These are phyloP conservation scores for Hyphodiscus hymeniophilus DNA, from an alignment of 495 filamentous ascomycete species.

Conservation along the genomic window DNA sequence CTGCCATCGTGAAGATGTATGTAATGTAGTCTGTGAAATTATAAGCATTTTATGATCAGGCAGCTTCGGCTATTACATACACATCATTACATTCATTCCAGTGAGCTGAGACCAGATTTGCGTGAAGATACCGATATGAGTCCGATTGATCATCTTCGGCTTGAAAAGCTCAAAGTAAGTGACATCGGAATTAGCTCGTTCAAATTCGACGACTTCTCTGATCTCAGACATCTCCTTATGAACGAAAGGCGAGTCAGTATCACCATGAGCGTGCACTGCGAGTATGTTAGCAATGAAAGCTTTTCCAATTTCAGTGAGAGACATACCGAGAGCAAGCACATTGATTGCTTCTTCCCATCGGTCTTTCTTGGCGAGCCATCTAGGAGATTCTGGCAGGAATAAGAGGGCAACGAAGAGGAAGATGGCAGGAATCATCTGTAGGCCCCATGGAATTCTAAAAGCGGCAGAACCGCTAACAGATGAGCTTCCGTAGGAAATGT, in stretches of 20 bases:
- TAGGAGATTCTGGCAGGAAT: slow-evolving; percentile 62
- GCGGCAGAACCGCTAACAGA: slow-evolving; percentile 52
- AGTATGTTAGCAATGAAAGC: neutral
- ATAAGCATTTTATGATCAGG: slow-evolving; percentile 6
- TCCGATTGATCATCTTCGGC: slow-evolving; percentile 66
- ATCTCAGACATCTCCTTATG: slow-evolving; percentile 62
- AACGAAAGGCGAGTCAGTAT: slow-evolving; percentile 54
- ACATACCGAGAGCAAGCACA: slow-evolving; percentile 44
- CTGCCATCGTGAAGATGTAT: slow-evolving; percentile 69
- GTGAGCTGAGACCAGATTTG: slow-evolving; percentile 83
- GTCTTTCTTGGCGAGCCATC: slow-evolving; percentile 68
- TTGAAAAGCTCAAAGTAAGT: slow-evolving; percentile 63
- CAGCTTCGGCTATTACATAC: slow-evolving; percentile 27
- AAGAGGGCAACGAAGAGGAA: slow-evolving; percentile 54
- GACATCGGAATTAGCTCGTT: slow-evolving; percentile 51
- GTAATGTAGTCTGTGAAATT: slow-evolving; percentile 33
- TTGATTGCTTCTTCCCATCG: slow-evolving; percentile 61
- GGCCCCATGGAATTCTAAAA: slow-evolving; percentile 69
- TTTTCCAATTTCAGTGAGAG: neutral
- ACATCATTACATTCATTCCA: slow-evolving; percentile 85
- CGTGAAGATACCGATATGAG: slow-evolving; percentile 65
- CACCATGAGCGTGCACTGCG: slow-evolving; percentile 55
- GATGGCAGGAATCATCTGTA: slow-evolving; percentile 66
- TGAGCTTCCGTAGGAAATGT: slow-evolving; percentile 68
- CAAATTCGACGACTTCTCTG: slow-evolving; percentile 59